Percentiles rank a stretch among this genome's conserved stretches.
Conservation (phyloP, 208 protist species). For the Crithidia expoeki region DNA sequence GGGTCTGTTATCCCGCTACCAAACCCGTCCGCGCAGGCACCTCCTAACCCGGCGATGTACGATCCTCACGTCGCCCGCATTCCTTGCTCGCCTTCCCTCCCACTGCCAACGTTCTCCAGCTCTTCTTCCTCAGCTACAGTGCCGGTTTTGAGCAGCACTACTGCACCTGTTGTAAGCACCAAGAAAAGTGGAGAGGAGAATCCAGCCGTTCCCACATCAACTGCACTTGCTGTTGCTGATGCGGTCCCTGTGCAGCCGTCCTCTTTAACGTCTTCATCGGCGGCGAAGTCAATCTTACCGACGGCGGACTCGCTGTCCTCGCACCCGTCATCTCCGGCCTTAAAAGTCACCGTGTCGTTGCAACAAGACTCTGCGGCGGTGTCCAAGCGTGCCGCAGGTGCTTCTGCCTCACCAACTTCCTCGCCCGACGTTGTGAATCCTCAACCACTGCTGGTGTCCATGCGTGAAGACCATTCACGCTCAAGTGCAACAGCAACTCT, state of each 20-base stretch:
- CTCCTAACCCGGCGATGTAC: background rate
- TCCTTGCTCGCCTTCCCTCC: background rate
- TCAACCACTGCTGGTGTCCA: background rate
- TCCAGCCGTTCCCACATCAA: no score
- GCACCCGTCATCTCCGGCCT: background rate
- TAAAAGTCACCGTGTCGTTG: background rate
- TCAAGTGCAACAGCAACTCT: no score
- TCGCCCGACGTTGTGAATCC: no score
- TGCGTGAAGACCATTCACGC: no score
- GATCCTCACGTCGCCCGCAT: conserved; percentile 2
- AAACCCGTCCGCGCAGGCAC: background rate
- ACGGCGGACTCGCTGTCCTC: no score
- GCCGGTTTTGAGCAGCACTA: background rate
- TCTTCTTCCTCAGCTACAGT: background rate
- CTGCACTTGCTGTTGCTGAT: no score
- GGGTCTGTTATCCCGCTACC: background rate
- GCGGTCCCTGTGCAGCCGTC: background rate
- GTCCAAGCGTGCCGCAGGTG: background rate
- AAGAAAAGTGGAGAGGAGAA: background rate
- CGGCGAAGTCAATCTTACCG: no score
- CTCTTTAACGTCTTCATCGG: background rate
- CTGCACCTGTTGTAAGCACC: background rate
- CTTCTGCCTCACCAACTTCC: background rate
- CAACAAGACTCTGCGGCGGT: background rate
- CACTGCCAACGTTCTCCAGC: background rate